Percentiles rank a stretch among this genome's conserved stretches.
phyloP scores from a whole-genome alignment of 768 basidiomycete genomes.

The Filobasidium wieringae region DNA sequence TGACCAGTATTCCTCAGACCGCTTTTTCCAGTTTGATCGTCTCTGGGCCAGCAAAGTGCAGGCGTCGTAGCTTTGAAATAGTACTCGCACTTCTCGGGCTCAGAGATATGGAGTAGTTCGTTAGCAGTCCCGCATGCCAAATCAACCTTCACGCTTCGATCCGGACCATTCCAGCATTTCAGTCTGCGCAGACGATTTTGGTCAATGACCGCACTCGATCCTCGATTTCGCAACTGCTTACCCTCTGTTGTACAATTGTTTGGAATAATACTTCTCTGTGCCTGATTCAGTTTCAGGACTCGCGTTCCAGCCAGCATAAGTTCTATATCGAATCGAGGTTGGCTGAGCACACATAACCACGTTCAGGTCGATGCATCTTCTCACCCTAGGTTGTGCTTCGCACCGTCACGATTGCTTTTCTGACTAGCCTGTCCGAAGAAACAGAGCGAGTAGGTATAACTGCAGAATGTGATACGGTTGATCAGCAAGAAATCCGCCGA shows the following conservation, averaged over 20 bases:
- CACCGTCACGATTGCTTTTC: conserved; percentile 69
- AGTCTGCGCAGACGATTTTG: conserved; percentile 47
- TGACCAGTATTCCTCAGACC: no score
- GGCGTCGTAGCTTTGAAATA: conserved; percentile 73
- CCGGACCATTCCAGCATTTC: conserved; percentile 93
- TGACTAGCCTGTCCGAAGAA: conserved; percentile 80
- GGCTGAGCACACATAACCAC: neutral
- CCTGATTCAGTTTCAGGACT: conserved; percentile 48
- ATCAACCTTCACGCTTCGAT: conserved; percentile 67
- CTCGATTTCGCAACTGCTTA: conserved; percentile 10
- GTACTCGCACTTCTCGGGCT: conserved; percentile 95
- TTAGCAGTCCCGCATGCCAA: conserved; percentile 80
- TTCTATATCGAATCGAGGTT: conserved; percentile 13
- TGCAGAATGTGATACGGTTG: conserved; percentile 32
- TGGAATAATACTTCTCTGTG: conserved; percentile 56
- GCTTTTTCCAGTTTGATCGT: no score
- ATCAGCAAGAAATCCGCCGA: neutral
- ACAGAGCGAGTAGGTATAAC: conserved; percentile 90
- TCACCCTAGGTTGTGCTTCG: conserved; percentile 69
- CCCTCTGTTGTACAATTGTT: conserved; percentile 59
- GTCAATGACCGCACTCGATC: neutral
- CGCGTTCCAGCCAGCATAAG: conserved; percentile 68
- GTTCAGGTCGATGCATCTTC: conserved; percentile 25
- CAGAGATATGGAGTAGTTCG: conserved; percentile 59
- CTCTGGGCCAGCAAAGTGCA: conserved; percentile 52